These are phyloP conservation scores for Penicillium psychrofluorescens DNA, from an alignment of 495 filamentous ascomycete species.

Conservation along the genomic window DNA sequence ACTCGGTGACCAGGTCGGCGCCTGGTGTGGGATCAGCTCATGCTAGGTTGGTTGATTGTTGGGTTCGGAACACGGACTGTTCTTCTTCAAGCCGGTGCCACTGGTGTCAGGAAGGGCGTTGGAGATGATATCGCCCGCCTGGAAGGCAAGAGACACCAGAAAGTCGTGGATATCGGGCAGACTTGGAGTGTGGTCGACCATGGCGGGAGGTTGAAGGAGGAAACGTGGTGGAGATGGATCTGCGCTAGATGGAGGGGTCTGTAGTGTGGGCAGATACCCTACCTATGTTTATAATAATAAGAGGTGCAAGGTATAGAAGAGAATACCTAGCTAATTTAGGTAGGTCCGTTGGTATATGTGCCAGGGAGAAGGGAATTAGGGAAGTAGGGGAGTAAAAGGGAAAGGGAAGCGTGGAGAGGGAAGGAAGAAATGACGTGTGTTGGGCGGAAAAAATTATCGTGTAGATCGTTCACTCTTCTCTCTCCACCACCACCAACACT, in stretches of 20 bases:
- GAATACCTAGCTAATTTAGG: not conserved
- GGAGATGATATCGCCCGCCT: constrained; percentile 77
- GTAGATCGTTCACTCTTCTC: not conserved
- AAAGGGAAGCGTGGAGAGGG: too few species aligned
- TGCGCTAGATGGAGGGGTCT: too few species aligned
- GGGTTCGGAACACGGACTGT: constrained; percentile 49
- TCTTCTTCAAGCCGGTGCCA: constrained; percentile 69
- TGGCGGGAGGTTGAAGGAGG: not conserved
- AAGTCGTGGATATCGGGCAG: constrained; percentile 76
- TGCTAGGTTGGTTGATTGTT: not conserved
- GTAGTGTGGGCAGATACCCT: too few species aligned
- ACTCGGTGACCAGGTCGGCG: constrained; percentile 81
- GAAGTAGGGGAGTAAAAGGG: too few species aligned
- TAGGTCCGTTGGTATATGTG: too few species aligned
- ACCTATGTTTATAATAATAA: too few species aligned
- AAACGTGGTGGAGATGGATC: not conserved
- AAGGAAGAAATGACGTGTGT: not conserved
- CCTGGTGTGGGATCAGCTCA: constrained; percentile 34
- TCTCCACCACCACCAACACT: not conserved
- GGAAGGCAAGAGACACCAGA: constrained; percentile 63
- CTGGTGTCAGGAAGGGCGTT: constrained; percentile 61
- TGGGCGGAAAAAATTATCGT: constrained; percentile 11
- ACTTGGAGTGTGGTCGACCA: constrained; percentile 30
- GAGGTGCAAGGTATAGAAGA: not conserved
- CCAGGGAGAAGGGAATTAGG: too few species aligned